Base-by-base conservation (phyloP, 148 eudicot species). In the Mesembryanthemum crystallinum region DNA sequence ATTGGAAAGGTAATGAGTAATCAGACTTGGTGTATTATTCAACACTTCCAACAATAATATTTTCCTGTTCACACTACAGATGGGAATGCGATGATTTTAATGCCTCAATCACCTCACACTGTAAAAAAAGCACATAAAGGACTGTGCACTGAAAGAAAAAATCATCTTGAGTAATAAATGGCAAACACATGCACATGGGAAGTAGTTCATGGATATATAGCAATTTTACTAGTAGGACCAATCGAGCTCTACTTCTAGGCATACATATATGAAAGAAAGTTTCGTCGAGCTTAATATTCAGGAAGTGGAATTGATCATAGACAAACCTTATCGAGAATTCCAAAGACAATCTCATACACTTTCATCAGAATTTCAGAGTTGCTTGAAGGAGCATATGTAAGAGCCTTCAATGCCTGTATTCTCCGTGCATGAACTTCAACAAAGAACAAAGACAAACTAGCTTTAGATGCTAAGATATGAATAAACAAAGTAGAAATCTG, bases 351-450 rank as follows among this genome's bases (percentile, higher is more conserved):
- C 79, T 92, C 97, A 52, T 90, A 95, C 74, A 95, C 84, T 73
- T 82, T 90, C 74, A 83, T 70, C 65, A 92, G 85, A 73, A 95
- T 90, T 74, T 95, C 98, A 39, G 94, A 85, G 89, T 75, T 88
- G 83, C 89, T 90, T 71, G 98, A 87, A 82, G 98, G 89, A 76
- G 96, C 93, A 85, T 90, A 95, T 2, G 96, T 89, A 62, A 95
- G 93, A 85, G 97, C 98, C 91, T 95, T 95, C 83, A 95, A 73
- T 30, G 98, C 98, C 85, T 95, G 98, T 49, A 95, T 70, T 76
- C 98, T 89, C 76, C 98, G 87, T 11, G 97, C 85, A 85, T 95
- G 98, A 86, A 95, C 98, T 95, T 84, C 76, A 90, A 72, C 64
- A 73, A 20, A 80, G 42, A 79, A 74, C 29, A 60, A 73, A 59